A percentile compares a stretch with the other conserved stretches of the same genome.
Evolutionary conservation across 129 eudicot genomes (phyloP).

Genomic region (Scalesia atractyloides): DNA sequence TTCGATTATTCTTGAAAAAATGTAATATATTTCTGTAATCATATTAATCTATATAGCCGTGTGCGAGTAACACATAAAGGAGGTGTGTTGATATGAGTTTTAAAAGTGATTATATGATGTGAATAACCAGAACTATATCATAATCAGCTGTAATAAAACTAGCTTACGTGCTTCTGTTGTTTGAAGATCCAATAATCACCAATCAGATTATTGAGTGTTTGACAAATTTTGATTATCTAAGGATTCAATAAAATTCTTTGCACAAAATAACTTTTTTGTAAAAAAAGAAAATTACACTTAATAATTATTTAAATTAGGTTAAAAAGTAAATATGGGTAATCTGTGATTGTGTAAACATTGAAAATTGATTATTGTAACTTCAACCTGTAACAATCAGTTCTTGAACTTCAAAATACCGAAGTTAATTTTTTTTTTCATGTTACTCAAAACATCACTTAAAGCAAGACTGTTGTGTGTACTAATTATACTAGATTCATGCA

Average conservation of each 20-base stretch:
- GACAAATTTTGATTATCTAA: not conserved
- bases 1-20: not conserved
- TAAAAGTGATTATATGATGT: constrained; percentile 1
- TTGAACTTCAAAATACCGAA: not conserved
- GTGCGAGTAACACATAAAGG: not conserved
- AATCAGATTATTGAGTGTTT: not conserved
- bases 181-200: not conserved
- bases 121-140: not conserved
- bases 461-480: constrained; percentile 5
- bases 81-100: constrained; percentile 1
- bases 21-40: not conserved
- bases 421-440: constrained; percentile 2
- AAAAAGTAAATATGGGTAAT: not conserved
- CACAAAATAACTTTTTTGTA: not conserved
- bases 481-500: not conserved
- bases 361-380: constrained; percentile 1
- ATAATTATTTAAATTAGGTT: constrained; percentile 2
- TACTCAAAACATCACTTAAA: constrained; percentile 6
- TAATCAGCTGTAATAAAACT: not conserved
- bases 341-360: not conserved
- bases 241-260: not conserved
- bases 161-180: not conserved
- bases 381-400: not conserved
- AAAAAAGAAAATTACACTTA: not conserved
- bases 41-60: not conserved